Evolutionary conservation across 768 basidiomycete genomes (phyloP).

Genomic region (Megacollybia marginata): DNA sequence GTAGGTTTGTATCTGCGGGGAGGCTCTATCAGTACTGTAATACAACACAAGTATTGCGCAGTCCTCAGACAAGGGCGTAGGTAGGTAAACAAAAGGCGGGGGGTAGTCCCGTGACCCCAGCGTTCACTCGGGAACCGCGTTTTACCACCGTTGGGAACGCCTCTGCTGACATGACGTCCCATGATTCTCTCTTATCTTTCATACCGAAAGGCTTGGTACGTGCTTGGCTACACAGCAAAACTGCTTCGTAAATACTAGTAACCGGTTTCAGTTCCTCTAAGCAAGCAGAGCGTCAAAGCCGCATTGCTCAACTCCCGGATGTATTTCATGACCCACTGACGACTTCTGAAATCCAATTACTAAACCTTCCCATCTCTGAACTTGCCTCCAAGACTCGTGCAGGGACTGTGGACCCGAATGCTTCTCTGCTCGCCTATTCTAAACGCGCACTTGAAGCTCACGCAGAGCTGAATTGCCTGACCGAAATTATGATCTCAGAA

Average conservation of each 20-base stretch:
- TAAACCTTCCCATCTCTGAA: constrained; percentile 20
- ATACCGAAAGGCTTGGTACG: constrained; percentile 29
- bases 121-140: too few species aligned
- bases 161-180: neutral
- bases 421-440: constrained; percentile 34
- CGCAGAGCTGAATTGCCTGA: constrained; percentile 46
- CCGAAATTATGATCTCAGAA: constrained; percentile 42
- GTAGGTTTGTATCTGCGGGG: too few species aligned
- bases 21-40: too few species aligned
- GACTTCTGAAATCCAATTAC: constrained; percentile 19
- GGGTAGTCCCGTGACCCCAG: too few species aligned
- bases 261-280: constrained; percentile 19
- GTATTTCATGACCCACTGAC: constrained; percentile 23
- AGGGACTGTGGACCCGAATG: constrained; percentile 19
- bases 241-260: neutral
- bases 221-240: neutral
- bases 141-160: too few species aligned
- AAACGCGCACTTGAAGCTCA: constrained; percentile 40
- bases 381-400: constrained; percentile 24
- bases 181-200: constrained; percentile 30
- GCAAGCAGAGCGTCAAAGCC: constrained; percentile 26
- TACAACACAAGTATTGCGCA: too few species aligned
- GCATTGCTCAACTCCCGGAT: constrained; percentile 21
- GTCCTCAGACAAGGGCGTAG: too few species aligned
- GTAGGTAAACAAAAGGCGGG: too few species aligned